Evolutionary conservation across 768 basidiomycete genomes (phyloP), one percentile per base, ranked within the genome.

Genomic region (Suillus ampliporus): DNA sequence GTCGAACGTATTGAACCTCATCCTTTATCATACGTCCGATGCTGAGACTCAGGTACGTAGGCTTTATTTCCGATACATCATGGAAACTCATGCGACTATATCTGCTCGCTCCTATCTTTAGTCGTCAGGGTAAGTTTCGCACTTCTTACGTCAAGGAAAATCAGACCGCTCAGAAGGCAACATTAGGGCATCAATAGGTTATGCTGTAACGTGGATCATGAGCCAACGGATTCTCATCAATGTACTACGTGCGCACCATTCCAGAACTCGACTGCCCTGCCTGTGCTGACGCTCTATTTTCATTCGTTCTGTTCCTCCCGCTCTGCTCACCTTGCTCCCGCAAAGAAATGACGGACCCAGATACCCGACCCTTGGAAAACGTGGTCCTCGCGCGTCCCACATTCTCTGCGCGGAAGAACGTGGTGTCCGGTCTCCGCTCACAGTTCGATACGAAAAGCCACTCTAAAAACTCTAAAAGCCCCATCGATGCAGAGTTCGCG

Each of bases 171-270:
- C 10, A 56, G 50, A 28, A 5, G 57, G 23, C 11, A 44, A 60
- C 15, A 26, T 19, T 63, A 87, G 86, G 28, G 79, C 85, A 0
- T 85, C 86, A 19, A 68, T 87, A 52, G 86, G 80, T 62, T 86
- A 86, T 65, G 80, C 77, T 44, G 78, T 84, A 54, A 85, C 83
- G 44, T 87, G 84, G 85, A 86, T 87, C 69, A 86, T 85, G 86
- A 83, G 82, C 35, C 85, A 87, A 65, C 78, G 82, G 63, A 78
- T 88, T 58, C 71, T 88, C 56, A 80, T 86, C 61, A 84, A 87
- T 76, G 77, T 86, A 48, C 81, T 84, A 71, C 80, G 86, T 83
- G 61, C 40, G 76, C 69, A 57, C 37, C 14, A 13, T 3, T 51
- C 5, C 21, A 19, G n/a, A 56, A 10, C 14, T 40, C 19, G 23